Evolutionary conservation across 1,284 basidiomycete genomes (phyloP).

Genomic region (Ganoderma lingzhi): DNA sequence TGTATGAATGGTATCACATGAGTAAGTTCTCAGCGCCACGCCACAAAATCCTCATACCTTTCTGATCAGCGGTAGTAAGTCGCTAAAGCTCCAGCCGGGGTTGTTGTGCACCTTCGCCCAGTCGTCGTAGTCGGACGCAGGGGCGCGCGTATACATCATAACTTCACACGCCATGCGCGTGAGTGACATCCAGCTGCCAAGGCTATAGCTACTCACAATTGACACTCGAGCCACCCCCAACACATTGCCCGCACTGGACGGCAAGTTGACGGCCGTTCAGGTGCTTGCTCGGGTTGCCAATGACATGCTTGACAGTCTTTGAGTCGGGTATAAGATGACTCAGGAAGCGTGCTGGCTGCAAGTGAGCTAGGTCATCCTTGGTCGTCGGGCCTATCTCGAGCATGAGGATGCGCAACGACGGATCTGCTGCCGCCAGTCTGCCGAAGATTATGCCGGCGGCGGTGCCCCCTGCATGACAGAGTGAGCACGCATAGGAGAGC

Average conservation of each 20-base stretch:
- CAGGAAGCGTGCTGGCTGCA: conserved; percentile 44
- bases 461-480: conserved; percentile 46
- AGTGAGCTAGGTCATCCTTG: conserved; percentile 39
- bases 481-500: not conserved
- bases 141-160: conserved; percentile 57
- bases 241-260: conserved; percentile 50
- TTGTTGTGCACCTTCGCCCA: conserved; percentile 56
- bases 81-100: conserved; percentile 58
- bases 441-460: conserved; percentile 51
- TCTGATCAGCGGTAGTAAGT: conserved; percentile 49
- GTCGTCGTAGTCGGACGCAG: conserved; percentile 63
- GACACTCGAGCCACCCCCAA: conserved; percentile 65
- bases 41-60: conserved; percentile 24
- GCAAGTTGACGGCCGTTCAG: conserved; percentile 52
- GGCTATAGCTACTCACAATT: conserved; percentile 54
- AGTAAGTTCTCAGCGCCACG: not conserved
- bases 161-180: conserved; percentile 23
- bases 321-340: conserved; percentile 37
- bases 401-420: conserved; percentile 48
- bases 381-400: conserved; percentile 51
- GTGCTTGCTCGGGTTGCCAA: conserved; percentile 40
- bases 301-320: conserved; percentile 30
- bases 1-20: no score
- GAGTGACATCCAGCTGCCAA: not conserved
- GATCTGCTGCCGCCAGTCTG: conserved; percentile 51